These are phyloP conservation scores for Escallonia herrerae DNA, from an alignment of 129 eudicot genomes.

Conservation along the genomic window DNA sequence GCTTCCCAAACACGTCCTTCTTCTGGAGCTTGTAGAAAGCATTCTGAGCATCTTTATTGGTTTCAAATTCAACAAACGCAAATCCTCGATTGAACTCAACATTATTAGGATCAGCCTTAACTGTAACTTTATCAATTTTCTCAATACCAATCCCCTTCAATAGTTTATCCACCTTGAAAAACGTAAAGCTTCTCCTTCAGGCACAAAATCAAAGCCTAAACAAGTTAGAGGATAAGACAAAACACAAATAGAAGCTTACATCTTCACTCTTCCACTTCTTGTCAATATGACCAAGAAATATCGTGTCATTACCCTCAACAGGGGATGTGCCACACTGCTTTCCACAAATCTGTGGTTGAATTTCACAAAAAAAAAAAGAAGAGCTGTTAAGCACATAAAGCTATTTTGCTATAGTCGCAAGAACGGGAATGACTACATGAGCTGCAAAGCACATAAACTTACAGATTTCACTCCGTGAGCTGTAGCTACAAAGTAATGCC, in stretches of 20 bases:
- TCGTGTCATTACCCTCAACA: constrained; percentile 61
- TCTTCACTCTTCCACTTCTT: constrained; percentile 63
- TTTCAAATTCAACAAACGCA: constrained; percentile 73
- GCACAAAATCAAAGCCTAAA: constrained; percentile 2
- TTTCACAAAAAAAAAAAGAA: constrained; percentile 16
- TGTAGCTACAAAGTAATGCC: no score
- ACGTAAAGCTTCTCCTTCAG: constrained; percentile 6
- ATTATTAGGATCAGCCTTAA: constrained; percentile 58
- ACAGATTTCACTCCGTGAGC: no score
- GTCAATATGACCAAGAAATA: constrained; percentile 58
- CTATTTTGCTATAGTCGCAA: no score
- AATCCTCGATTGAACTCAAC: constrained; percentile 54
- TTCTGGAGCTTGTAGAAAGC: constrained; percentile 59
- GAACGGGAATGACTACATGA: neutral
- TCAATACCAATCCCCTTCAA: constrained; percentile 46
- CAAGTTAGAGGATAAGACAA: constrained; percentile 2
- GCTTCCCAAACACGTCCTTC: constrained; percentile 31
- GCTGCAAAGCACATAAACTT: neutral
- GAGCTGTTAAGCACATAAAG: neutral
- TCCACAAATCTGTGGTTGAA: constrained; percentile 51
- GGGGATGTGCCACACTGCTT: constrained; percentile 42
- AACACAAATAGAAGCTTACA: constrained; percentile 31
- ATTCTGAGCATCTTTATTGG: constrained; percentile 54
- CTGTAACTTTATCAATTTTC: constrained; percentile 55
- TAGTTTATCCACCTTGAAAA: constrained; percentile 34